phyloP scores from a whole-genome alignment of 805 yeast species.

The Pichia cabralensis region DNA sequence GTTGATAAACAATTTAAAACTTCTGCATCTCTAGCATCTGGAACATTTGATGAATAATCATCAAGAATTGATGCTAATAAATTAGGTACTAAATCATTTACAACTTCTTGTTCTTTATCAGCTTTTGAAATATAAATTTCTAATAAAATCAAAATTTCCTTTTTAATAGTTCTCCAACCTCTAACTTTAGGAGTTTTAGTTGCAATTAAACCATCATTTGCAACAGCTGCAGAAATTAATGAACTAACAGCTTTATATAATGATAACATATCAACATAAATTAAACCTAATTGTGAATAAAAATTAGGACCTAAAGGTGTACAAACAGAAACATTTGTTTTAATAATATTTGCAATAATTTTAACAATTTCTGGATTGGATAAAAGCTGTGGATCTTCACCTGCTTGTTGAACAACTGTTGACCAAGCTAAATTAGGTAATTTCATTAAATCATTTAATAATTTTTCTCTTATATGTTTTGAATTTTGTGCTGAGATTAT shows the following conservation, averaged over 20 bases:
- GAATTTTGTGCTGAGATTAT: conserved; percentile 82
- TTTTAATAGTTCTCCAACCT: conserved; percentile 91
- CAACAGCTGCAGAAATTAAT: conserved; percentile 74
- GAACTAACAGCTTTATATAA: conserved; percentile 81
- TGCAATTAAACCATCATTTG: conserved; percentile 74
- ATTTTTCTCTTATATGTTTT: conserved; percentile 55
- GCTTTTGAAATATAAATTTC: conserved; percentile 87
- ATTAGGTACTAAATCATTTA: conserved; percentile 72
- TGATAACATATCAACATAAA: conserved; percentile 83
- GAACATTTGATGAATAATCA: conserved; percentile 81
- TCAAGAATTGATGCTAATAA: conserved; percentile 76
- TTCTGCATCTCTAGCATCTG: conserved; percentile 97
- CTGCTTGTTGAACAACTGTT: conserved; percentile 77
- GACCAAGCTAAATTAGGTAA: conserved; percentile 94
- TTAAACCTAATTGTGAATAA: conserved; percentile 75
- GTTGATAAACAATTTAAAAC: conserved; percentile 92
- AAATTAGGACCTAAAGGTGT: conserved; percentile 89
- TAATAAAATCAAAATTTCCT: conserved; percentile 80
- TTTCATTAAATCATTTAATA: conserved; percentile 72
- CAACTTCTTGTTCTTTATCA: conserved; percentile 76
- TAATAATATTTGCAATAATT: conserved; percentile 85
- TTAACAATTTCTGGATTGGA: conserved; percentile 76
- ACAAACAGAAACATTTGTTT: conserved; percentile 93
- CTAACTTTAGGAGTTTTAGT: conserved; percentile 93
- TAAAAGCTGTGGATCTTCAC: conserved; percentile 71